Evolutionary conservation across 331 rosid species (phyloP), one percentile per base, ranked within the genome.

Genomic region (Acacia concinna): DNA sequence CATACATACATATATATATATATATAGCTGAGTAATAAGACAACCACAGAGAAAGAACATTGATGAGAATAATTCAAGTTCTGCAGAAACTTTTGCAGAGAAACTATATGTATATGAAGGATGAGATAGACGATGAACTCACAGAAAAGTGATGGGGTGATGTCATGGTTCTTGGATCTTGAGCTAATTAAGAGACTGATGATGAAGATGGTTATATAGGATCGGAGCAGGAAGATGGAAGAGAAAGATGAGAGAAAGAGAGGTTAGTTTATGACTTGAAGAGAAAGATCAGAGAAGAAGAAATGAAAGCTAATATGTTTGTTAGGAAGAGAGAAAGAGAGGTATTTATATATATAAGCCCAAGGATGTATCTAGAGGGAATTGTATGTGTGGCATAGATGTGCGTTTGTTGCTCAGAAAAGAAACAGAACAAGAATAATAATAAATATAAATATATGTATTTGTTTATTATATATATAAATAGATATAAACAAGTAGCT

Each of bases 141-240:
- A 90, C 92, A 85, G 88, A 62, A 80, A 78, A 77, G 44, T 78
- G 59, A n/a, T 52, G 83, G 63, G 80, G 60, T 87, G 77, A 68
- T 80, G 74, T 79, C 79, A 74, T 83, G 68, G 64, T 56, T 23
- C 6, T 63, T 68, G 21, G 49, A 37, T 72, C 57, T 63, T 44
- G 78, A 56, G 79, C 70, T 4, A 47, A 17, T 47, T 51, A 62
- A 60, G 51, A 1, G 43, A 12, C 25, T 46, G n/a, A 46, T 5
- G 23, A 20, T 20, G 31, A 56, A 25, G 46, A 34, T 63, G 10
- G 28, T 18, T 18, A 38, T 37, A 20, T 3, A 76, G 76, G 69
- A 67, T 43, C 47, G 4, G 51, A 44, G 51, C 20, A 20, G 57
- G 0, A n/a, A n/a, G n/a, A n/a, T n/a, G n/a, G n/a, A n/a, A n/a